Base-by-base conservation (phyloP, 2,329 filamentous ascomycete genomes). In the Penicillium sclerotiorum region DNA sequence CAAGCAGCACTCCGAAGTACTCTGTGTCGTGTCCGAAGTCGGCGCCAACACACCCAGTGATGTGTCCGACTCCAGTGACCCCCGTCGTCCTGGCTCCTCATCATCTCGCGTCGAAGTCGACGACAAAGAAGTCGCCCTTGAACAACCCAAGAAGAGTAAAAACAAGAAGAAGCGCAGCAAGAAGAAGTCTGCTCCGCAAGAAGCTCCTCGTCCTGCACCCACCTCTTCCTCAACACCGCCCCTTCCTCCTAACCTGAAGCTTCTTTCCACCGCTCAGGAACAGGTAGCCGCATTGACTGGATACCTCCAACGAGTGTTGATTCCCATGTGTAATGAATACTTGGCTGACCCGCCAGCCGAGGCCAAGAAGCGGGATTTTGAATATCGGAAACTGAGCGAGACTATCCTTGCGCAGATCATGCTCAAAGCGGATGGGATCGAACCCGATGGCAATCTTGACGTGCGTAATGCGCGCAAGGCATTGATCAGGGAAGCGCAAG, bases 391-490 rank as follows among this genome's bases (percentile, higher is more conserved):
- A 44, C 56, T 78, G 37, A 71, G 64, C 46, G 75, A 77, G 61
- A 73, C 67, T 1, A 70, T 76, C 9, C 52, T 77, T 58, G 61
- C 65, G 15, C 72, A 77, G 56, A 63, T 77, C 13, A 60, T 75
- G 40, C 50, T 78, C 49, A 76, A 76, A 79, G 70, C 95, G 5
- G 87, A 92, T 61, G 83, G 88, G 6, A 74, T 96, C 11, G 87
- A 94, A 57, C 75, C 77, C 3, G 89, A 95, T 60, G 85, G 88
- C 67, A 68, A 79, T 5, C 81, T 84, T 53, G 77, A 85, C 5
- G 66, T 80, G 43, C 73, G 77, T 8, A 66, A 77, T 36, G 82
- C 85, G 56, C 68, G 67, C 57, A 74, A 67, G 50, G 68, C 65
- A 6, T 60, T 78, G 30, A 70, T 77, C 35, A 70, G 65, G 45